A percentile compares a stretch with the other conserved stretches of the same genome.
Evolutionary conservation across 352 stramenopile species (phyloP).

Genomic region (Phytopythium helicoides): DNA sequence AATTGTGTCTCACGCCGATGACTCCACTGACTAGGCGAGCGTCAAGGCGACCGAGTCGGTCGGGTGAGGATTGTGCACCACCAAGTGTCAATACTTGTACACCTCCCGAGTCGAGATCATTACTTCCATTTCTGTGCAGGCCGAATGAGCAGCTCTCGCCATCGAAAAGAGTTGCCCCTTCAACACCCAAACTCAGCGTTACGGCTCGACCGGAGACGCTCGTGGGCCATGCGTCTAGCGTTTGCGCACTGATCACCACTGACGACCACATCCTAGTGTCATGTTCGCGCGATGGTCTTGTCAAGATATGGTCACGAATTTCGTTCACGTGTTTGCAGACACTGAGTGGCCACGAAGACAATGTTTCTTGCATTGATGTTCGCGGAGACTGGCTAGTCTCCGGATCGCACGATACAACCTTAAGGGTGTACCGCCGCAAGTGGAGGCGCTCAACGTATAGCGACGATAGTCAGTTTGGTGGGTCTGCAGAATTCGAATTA

Average conservation of each 20-base stretch:
- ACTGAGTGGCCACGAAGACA: slow-evolving; percentile 60
- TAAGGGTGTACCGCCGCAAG: slow-evolving; percentile 48
- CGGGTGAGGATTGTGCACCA: too few relatives aligned
- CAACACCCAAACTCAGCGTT: background rate
- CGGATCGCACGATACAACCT: slow-evolving; percentile 58
- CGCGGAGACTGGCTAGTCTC: slow-evolving; percentile 60
- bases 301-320: slow-evolving; percentile 67
- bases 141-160: background rate
- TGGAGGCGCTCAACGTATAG: background rate
- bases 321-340: slow-evolving; percentile 57
- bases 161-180: background rate
- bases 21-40: too few relatives aligned
- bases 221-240: slow-evolving; percentile 56
- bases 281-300: slow-evolving; percentile 58
- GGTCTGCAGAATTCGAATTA: slow-evolving; percentile 26
- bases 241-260: slow-evolving; percentile 46
- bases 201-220: slow-evolving; percentile 32
- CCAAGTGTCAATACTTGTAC: too few relatives aligned
- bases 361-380: slow-evolving; percentile 56
- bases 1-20: too few relatives aligned
- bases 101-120: too few relatives aligned
- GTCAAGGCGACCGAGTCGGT: too few relatives aligned
- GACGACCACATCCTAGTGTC: slow-evolving; percentile 67
- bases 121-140: background rate
- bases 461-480: background rate